Conservation (phyloP, 2,329 filamentous ascomycete species). For the Trichophyton equinum region DNA sequence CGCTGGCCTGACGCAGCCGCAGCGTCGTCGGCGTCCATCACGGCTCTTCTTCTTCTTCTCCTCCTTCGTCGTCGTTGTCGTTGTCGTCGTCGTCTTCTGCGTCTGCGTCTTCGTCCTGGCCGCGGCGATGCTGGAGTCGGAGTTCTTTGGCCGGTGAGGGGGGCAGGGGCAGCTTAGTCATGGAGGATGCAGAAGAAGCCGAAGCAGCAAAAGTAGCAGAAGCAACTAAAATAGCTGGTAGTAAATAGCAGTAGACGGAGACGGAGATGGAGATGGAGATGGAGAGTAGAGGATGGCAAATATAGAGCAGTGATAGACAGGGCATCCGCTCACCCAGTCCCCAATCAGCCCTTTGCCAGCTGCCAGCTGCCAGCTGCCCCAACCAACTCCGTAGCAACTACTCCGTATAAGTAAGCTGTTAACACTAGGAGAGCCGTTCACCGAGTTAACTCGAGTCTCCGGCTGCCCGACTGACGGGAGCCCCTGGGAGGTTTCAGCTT, state of each 20-base stretch:
- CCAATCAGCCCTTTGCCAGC: too few species aligned
- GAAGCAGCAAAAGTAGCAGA: not conserved
- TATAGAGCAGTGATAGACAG: too few species aligned
- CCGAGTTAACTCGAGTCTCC: too few species aligned
- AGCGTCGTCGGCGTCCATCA: slow-evolving; percentile 13
- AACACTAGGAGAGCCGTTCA: too few species aligned
- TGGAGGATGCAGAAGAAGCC: not conserved
- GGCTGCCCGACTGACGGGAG: not conserved
- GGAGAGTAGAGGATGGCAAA: too few species aligned
- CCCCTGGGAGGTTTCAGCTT: not conserved
- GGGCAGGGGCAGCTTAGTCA: not conserved
- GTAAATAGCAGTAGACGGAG: not conserved
- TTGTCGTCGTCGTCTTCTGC: not conserved
- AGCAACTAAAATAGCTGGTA: not conserved
- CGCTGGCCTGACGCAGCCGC: slow-evolving; percentile 17
- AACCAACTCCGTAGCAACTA: too few species aligned
- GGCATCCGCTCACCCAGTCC: too few species aligned
- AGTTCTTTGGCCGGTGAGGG: not conserved
- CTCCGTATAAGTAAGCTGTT: too few species aligned
- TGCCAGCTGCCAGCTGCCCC: too few species aligned
- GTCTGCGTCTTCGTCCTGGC: not conserved
- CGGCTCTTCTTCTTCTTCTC: too few species aligned
- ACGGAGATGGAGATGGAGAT: too few species aligned
- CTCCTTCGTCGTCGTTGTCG: too few species aligned
- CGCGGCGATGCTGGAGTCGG: not conserved